Percentiles rank a stretch among this genome's conserved stretches.
Conservation (phyloP, 306 rosid species). For the Vigna unguiculata region DNA sequence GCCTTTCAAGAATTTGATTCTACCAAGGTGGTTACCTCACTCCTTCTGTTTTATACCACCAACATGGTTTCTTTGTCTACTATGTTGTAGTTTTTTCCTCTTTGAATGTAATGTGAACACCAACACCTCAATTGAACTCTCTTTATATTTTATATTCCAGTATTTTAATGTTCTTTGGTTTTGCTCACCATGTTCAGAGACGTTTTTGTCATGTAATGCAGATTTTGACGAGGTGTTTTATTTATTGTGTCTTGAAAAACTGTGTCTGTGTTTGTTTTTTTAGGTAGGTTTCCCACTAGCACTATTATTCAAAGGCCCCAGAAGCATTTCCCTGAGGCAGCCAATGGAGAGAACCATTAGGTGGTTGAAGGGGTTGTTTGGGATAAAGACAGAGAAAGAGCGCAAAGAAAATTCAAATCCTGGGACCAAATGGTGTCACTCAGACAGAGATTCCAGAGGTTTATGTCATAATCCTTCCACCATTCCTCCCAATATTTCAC, state of each 20-base stretch:
- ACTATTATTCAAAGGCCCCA: constrained; percentile 30
- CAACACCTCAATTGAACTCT: constrained; percentile 22
- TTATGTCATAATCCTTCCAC: constrained; percentile 79
- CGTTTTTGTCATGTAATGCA: constrained; percentile 74
- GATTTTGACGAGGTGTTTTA: constrained; percentile 46
- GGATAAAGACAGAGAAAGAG: constrained; percentile 69
- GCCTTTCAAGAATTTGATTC: constrained; percentile 59
- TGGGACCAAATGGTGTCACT: constrained; percentile 41
- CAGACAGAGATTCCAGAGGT: constrained; percentile 43
- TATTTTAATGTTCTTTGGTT: constrained; percentile 31
- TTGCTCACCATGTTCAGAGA: constrained; percentile 33
- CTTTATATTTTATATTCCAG: neutral
- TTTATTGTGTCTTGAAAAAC: constrained; percentile 34
- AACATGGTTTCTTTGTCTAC: constrained; percentile 1
- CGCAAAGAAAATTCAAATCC: constrained; percentile 49
- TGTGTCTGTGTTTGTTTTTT: neutral
- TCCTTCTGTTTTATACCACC: constrained; percentile 19
- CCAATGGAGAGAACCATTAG: constrained; percentile 83
- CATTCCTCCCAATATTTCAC: constrained; percentile 78
- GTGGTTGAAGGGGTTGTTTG: constrained; percentile 86
- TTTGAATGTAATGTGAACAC: constrained; percentile 19
- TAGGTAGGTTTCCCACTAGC: constrained; percentile 36
- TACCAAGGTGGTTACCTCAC: constrained; percentile 38
- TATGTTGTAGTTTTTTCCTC: neutral
- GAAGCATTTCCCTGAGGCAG: neutral